A percentile compares a stretch with the other conserved stretches of the same genome.
phyloP scores from a whole-genome alignment of 1,139 yeast genomes.

The Sugiyamaella castrensis region DNA sequence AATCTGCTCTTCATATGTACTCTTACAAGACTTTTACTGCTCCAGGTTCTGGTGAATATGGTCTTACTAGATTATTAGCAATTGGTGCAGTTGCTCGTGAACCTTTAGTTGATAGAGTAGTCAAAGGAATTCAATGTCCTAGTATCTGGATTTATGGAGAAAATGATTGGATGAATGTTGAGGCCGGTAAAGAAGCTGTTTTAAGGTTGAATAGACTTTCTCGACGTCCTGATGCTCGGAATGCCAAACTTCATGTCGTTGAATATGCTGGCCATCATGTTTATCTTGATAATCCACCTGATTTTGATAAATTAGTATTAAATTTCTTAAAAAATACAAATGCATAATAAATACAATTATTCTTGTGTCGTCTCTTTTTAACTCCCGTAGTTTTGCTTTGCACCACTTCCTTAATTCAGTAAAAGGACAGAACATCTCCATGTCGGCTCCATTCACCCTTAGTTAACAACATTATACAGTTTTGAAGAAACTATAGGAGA shows the following conservation, averaged over 20 bases:
- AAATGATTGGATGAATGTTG: slow-evolving; percentile 80
- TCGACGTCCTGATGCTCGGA: slow-evolving; percentile 32
- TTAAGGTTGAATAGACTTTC: slow-evolving; percentile 33
- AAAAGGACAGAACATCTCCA: no score
- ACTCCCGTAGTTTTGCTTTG: no score
- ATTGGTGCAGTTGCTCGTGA: slow-evolving; percentile 70
- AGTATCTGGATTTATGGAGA: slow-evolving; percentile 71
- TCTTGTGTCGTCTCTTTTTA: no score
- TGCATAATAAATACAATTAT: not conserved
- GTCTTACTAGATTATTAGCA: slow-evolving; percentile 58
- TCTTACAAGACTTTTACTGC: slow-evolving; percentile 57
- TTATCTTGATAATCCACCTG: slow-evolving; percentile 68
- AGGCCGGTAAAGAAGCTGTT: slow-evolving; percentile 61
- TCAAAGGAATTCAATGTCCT: slow-evolving; percentile 23
- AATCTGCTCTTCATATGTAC: slow-evolving; percentile 47
- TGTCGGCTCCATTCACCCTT: no score
- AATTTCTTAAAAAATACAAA: slow-evolving; percentile 34
- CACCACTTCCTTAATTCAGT: no score
- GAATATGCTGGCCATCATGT: slow-evolving; percentile 72
- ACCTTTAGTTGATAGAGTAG: slow-evolving; percentile 66
- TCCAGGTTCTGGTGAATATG: slow-evolving; percentile 62
- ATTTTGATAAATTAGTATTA: slow-evolving; percentile 52
- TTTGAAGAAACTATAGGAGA: no score
- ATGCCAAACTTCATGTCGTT: slow-evolving; percentile 45
- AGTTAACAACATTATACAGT: no score